Conservation (phyloP, 345 rosid genomes). For the Eucalyptus camaldulensis region DNA sequence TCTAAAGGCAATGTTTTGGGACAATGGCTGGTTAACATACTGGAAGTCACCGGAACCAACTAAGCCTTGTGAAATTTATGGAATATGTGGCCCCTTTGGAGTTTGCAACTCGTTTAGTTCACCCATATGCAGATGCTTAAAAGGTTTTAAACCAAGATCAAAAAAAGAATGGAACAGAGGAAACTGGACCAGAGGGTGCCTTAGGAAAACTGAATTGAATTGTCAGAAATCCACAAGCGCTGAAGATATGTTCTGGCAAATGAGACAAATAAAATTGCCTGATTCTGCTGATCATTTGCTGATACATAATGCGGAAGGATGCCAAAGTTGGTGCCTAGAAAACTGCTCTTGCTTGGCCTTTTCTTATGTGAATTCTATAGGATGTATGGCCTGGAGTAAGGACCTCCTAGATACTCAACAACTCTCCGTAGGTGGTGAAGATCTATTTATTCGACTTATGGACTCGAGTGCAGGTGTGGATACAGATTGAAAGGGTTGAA, state of each 20-base stretch:
- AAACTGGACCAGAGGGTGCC: constrained; percentile 6
- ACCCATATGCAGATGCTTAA: constrained; percentile 11
- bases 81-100: constrained; percentile 11
- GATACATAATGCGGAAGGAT: neutral
- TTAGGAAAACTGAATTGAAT: neutral
- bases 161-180: neutral
- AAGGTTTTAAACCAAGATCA: constrained; percentile 17
- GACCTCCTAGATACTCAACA: neutral
- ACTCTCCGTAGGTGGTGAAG: neutral
- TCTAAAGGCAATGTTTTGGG: neutral
- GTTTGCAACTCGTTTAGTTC: neutral
- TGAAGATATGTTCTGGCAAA: neutral
- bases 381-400: neutral
- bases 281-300: neutral
- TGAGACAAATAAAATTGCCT: neutral
- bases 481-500: neutral
- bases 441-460: neutral
- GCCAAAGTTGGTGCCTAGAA: constrained; percentile 10
- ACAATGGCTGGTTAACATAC: neutral
- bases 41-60: neutral
- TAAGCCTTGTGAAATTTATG: constrained; percentile 9
- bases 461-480: neutral
- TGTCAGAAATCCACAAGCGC: neutral
- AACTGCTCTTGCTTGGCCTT: constrained; percentile 3
- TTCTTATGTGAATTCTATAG: neutral